Base-by-base conservation (phyloP, 345 rosid species). In the Melaleuca quinquenervia region DNA sequence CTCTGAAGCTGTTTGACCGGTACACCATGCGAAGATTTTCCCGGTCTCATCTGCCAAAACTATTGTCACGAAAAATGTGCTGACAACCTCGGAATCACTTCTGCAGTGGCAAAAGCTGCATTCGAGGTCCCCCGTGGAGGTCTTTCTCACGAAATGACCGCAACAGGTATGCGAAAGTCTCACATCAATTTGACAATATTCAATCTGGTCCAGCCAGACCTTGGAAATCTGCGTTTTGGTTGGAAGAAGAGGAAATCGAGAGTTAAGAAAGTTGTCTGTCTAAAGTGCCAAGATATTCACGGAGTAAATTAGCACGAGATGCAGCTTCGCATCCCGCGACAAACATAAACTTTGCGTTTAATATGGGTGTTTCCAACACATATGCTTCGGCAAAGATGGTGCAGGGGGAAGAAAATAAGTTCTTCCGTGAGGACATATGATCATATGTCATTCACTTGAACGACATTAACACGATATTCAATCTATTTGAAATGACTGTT, bases 1-100 rank as follows among this genome's bases (percentile, higher is more conserved):
- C 92, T 93, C 99, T 49, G 92, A 85, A 52, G 99, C 99, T 16
- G 98, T 95, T 88, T 94, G 96, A 87, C 98, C 97, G 0, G 92
- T 90, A 84, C 98, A 94, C 98, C 98, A 95, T 41, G 94, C 95
- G 85, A 90, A 86, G 70, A 93, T 83, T 90, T 92, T 95, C 50
- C 88, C 89, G 86, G 76, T 90, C 49, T 94, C 92, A 60, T 96
- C 98, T 20, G 97, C 93, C 36, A 97, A 91, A 84, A 94, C 90
- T 88, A 95, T 92, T 90, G 89, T 92, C 89, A 97, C 87, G 88
- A 93, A 89, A 90, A 97, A 97, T 24, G 92, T 87, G 87, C 96
- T 93, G 82, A 90, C 86, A 64, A 92, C 87, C 85, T 95, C 97
- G 60, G 87, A 86, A 82, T 85, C 89, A 84, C 92, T 91, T 52